These are phyloP conservation scores for Ceriops decandra DNA, from an alignment of 345 rosid species.

Conservation along the genomic window DNA sequence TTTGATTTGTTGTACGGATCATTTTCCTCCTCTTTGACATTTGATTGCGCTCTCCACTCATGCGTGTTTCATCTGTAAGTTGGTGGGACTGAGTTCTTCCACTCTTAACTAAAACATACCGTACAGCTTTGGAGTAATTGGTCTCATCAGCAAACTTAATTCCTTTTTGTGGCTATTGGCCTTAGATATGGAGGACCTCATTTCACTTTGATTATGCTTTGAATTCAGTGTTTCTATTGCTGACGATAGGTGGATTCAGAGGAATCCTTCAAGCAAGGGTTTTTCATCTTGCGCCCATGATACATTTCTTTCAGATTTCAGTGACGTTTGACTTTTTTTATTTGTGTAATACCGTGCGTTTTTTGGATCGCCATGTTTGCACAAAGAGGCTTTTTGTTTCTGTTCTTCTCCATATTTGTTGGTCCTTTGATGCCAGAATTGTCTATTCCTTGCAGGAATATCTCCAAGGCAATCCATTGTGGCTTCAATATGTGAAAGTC, in stretches of 20 bases:
- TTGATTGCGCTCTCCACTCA: too few relatives aligned
- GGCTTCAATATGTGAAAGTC: slow-evolving; percentile 82
- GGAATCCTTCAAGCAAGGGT: not conserved
- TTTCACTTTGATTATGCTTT: not conserved
- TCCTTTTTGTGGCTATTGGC: not conserved
- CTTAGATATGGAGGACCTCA: not conserved
- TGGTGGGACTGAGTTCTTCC: too few relatives aligned
- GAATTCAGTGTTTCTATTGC: not conserved
- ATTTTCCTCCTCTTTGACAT: too few relatives aligned
- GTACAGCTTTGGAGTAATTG: too few relatives aligned
- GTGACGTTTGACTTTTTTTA: too few relatives aligned
- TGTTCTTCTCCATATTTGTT: not conserved
- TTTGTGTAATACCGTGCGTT: not conserved
- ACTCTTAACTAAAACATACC: too few relatives aligned
- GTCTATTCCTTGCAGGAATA: slow-evolving; percentile 52
- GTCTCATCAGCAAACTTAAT: too few relatives aligned
- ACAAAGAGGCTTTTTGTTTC: too few relatives aligned
- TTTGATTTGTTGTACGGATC: too few relatives aligned
- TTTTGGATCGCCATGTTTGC: not conserved
- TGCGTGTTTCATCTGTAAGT: too few relatives aligned
- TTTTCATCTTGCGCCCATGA: not conserved
- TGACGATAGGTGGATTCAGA: not conserved
- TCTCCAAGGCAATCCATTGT: slow-evolving; percentile 92
- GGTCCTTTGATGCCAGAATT: not conserved
- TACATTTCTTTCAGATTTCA: not conserved